Evolutionary conservation across 129 eudicot species (phyloP), one percentile per base, ranked within the genome.

Genomic region (Sambucus nigra): DNA sequence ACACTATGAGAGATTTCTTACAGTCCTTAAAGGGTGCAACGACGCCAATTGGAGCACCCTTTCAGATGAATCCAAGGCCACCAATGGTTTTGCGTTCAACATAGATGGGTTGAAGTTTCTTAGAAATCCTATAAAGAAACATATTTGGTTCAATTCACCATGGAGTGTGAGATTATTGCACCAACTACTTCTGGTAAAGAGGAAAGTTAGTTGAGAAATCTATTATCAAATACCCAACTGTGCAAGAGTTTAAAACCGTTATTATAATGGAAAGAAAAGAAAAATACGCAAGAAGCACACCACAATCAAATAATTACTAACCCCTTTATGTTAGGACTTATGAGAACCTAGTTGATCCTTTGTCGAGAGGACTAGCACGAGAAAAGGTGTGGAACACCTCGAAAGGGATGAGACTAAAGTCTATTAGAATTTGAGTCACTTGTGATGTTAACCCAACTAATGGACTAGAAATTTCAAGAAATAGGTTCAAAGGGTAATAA

Each of bases 151-250:
- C 7, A 55, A 2, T 55, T 31, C 47, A 55, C 19, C 2, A 32
- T 55, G 61, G 47, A 55, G 26, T 7, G 29, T 4, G 32, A 55
- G 10, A 0, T 32, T 8, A 55, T 55, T 7, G 61, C 61, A 29
- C 25, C 31, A 9, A 35, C 39, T 26, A 0, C 22, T 5, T 18
- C 56, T 25, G 13, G 56, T 51, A 35, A 51, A 14, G 56, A 51
- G 0, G 56, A 9, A 13, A 25, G 20, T 24, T 51, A 25, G 56
- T 25, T 51, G 21, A 51, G 33, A 54, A 17, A 19, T 16, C 0
- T 28, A 0, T 4, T 54, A 2, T 1, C 26, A 1, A n/a, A 54
- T 4, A 54, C 2, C 0, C 59, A 19, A 54, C 59, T 26, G 0
- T 41, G 47, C 13, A 2, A 48, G 20, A 12, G 28, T 48, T 1